Base-by-base conservation (phyloP, 305 asterid species). In the Rubia occidens region DNA sequence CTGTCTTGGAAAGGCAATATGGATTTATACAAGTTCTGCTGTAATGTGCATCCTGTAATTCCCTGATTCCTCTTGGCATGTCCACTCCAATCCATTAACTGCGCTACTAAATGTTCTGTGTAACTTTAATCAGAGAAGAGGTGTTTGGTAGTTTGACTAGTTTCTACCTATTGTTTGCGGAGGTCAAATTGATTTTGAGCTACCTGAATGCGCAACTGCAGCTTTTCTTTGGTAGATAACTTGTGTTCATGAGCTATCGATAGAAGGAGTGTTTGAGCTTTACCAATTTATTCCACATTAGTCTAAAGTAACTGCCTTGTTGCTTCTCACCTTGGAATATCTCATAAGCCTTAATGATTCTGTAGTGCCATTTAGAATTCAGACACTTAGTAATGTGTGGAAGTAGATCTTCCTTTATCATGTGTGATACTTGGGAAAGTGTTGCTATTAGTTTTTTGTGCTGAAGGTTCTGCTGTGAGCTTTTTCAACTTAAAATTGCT, bases 381-480 rank as follows among this genome's bases (percentile, higher is more conserved):
- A 47, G 53, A 11, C n/a, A 40, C 32, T 40, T 51, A 15, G 56
- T 51, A 51, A 51, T 5, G 8, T 15, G 0, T 8, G 55, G 55
- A 49, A 49, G 18, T 49, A 14, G 55, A 49, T 51, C 56, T 51
- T 51, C 53, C 17, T 11, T 15, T 5, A 11, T 13, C 56, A 63
- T 42, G 59, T 26, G 70, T 24, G 49, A 55, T 55, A 17, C 44
- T 20, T n/a, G 37, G 60, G 17, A 24, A 21, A 64, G 43, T 53
- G 15, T 64, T 40, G 64, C 47, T 53, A 53, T 17, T 53, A 47
- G 24, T 71, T 45, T 67, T 35, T 63, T 61, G 21, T 42, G 21
- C 24, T 42, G 51, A 44, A 66, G 21, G 11, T 17, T 58, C 21
- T 40, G 59, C 20, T 42, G 11, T 20, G 47, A 32, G 13, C 37